Conservation (phyloP, 2,329 filamentous ascomycete species). For the Aureobasidium sp. region DNA sequence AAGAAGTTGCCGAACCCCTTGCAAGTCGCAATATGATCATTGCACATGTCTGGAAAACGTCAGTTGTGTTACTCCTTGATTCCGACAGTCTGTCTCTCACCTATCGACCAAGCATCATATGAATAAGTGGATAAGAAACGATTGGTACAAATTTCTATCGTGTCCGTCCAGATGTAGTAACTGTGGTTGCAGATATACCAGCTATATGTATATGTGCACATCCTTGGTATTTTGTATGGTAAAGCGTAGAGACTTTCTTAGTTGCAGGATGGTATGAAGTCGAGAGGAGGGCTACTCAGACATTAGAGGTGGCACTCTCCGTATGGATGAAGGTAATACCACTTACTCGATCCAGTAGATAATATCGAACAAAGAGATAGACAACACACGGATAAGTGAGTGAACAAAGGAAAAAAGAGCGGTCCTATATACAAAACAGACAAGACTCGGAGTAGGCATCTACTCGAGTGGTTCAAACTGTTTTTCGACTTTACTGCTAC, state of each 20-base stretch:
- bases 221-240: slow-evolving; percentile 16
- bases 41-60: slow-evolving; percentile 30
- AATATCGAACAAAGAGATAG: too few relatives aligned
- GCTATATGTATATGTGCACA: slow-evolving; percentile 40
- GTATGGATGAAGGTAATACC: too few relatives aligned
- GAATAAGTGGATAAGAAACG: slow-evolving; percentile 40
- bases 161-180: slow-evolving; percentile 32
- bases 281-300: too few relatives aligned
- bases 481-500: background rate
- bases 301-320: too few relatives aligned
- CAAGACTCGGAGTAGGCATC: too few relatives aligned
- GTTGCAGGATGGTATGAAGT: too few relatives aligned
- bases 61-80: background rate
- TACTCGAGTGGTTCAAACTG: too few relatives aligned
- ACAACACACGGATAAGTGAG: too few relatives aligned
- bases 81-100: background rate
- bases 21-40: slow-evolving; percentile 24
- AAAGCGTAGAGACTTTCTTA: too few relatives aligned
- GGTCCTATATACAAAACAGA: too few relatives aligned
- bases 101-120: slow-evolving; percentile 39
- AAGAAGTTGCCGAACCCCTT: slow-evolving; percentile 37
- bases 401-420: too few relatives aligned
- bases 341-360: too few relatives aligned
- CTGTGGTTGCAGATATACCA: slow-evolving; percentile 40
- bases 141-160: slow-evolving; percentile 36